Evolutionary conservation across 2,329 filamentous ascomycete genomes (phyloP).

Genomic region (Fusarium sp.): DNA sequence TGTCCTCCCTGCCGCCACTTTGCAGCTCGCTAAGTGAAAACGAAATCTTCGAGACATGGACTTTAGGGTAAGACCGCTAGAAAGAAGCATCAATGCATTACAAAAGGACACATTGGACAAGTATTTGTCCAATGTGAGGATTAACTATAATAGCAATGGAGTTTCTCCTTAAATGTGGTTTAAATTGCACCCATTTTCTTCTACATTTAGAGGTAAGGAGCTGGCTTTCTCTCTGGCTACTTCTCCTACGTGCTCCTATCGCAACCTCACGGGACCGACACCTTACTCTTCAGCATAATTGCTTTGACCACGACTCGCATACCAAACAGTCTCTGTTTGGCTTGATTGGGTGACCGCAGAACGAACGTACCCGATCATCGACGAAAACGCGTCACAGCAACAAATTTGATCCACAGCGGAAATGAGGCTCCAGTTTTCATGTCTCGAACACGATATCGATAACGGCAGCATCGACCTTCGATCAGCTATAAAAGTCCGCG

Average conservation of each 20-base stretch:
- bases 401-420: not conserved
- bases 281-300: not conserved
- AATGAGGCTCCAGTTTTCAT: not conserved
- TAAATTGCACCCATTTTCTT: not conserved
- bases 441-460: not conserved
- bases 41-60: not conserved
- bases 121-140: not conserved
- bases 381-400: not conserved
- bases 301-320: not conserved
- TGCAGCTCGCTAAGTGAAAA: not conserved
- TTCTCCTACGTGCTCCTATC: fast-evolving
- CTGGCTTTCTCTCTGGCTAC: too few relatives aligned
- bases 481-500: not conserved
- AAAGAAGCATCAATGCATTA: not conserved
- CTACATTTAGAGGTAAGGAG: too few relatives aligned
- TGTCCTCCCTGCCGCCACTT: not conserved
- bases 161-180: not conserved
- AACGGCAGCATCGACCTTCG: not conserved
- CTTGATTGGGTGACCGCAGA: not conserved
- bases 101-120: not conserved
- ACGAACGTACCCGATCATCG: not conserved
- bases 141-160: not conserved
- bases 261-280: too few relatives aligned
- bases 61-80: not conserved
- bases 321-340: not conserved